Conservation (phyloP, 2,329 filamentous ascomycete species). For the Rhynchosporium secalis region DNA sequence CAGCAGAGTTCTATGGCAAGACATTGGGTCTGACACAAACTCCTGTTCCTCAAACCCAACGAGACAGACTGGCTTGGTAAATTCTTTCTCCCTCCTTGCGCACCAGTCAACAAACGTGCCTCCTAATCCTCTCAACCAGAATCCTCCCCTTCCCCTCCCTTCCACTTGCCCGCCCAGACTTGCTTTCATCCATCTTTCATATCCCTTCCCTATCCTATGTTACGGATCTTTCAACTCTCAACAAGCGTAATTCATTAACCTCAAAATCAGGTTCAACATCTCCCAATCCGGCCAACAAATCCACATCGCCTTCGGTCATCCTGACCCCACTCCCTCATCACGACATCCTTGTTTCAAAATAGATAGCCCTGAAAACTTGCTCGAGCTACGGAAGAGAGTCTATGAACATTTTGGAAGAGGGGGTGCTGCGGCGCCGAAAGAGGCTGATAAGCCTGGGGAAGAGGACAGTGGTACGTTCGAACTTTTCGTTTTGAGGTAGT, state of each 20-base stretch:
- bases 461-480: slow-evolving; percentile 43
- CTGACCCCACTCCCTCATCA: slow-evolving; percentile 45
- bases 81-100: background rate
- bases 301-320: slow-evolving; percentile 46
- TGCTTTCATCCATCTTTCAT: background rate
- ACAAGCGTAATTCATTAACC: background rate
- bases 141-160: background rate
- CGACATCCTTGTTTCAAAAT: slow-evolving; percentile 62
- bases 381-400: slow-evolving; percentile 48
- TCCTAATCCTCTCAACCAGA: too few species aligned
- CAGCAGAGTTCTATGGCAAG: slow-evolving; percentile 54
- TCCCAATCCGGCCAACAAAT: slow-evolving; percentile 54
- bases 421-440: slow-evolving; percentile 50
- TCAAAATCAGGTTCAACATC: slow-evolving; percentile 52
- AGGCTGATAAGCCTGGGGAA: slow-evolving; percentile 56
- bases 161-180: background rate
- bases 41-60: slow-evolving; percentile 54
- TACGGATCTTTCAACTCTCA: background rate
- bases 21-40: slow-evolving; percentile 56
- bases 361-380: slow-evolving; percentile 48
- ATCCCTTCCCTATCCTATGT: background rate
- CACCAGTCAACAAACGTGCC: too few species aligned
- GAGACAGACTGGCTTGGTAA: slow-evolving; percentile 55
- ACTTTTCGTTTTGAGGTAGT: background rate
- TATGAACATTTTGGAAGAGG: slow-evolving; percentile 53